Evolutionary conservation across 139 green algal species (phyloP).

Genomic region (Coelastrella sp.): DNA sequence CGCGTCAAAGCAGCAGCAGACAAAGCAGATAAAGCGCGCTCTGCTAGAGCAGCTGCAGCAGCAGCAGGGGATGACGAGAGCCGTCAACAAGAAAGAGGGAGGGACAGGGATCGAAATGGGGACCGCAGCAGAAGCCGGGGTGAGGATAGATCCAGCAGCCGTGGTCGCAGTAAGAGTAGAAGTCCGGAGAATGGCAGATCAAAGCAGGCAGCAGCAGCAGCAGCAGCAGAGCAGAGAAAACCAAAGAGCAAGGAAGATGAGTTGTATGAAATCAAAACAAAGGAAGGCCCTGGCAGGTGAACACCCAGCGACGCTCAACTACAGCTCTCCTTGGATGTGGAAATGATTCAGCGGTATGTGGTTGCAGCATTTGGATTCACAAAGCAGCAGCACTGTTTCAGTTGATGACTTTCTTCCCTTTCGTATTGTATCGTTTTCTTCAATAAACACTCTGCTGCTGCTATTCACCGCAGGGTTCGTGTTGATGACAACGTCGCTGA

Average conservation of each 20-base stretch:
- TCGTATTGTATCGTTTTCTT: background rate
- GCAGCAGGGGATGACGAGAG: conserved; percentile 12
- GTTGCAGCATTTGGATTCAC: background rate
- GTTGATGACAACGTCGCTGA: conserved; percentile 61
- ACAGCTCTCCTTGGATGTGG: background rate
- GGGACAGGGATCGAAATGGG: background rate
- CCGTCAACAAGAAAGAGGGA: background rate
- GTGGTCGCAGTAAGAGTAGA: conserved; percentile 1
- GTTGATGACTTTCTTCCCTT: background rate
- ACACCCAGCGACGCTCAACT: background rate
- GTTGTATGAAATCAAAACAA: conserved; percentile 39
- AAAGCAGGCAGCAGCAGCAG: background rate
- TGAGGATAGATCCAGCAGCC: conserved; percentile 3
- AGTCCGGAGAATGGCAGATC: background rate
- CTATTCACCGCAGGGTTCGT: conserved; percentile 24
- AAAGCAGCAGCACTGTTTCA: background rate
- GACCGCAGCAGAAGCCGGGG: conserved; percentile 33
- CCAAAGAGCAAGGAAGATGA: conserved; percentile 39
- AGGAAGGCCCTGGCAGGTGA: conserved; percentile 47
- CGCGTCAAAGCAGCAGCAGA: conserved; percentile 42
- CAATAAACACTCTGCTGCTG: background rate
- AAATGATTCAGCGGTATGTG: no score
- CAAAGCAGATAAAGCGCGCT: background rate
- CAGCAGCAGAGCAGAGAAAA: background rate
- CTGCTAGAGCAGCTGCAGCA: conserved; percentile 10